Evolutionary conservation across 129 eudicot species (phyloP).

Genomic region (Logfia minima): DNA sequence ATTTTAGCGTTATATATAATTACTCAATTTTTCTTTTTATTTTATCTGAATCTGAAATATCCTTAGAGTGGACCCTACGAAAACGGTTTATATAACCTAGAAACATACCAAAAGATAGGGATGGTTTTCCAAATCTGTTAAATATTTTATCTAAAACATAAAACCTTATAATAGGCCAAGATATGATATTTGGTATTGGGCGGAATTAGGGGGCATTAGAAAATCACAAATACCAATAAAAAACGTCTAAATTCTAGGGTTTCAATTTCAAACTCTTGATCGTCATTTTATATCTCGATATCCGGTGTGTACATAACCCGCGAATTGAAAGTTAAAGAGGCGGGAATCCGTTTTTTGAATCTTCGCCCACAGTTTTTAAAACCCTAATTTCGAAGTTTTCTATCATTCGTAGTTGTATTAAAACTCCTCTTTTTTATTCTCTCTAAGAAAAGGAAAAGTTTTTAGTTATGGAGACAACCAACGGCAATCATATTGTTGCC

Average conservation of each 20-base stretch:
- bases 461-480: conserved; percentile 1
- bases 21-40: too few species aligned
- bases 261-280: neutral
- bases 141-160: too few species aligned
- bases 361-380: conserved; percentile 18
- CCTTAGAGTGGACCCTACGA: too few species aligned
- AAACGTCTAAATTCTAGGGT: neutral
- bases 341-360: conserved; percentile 19
- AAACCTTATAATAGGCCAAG: too few species aligned
- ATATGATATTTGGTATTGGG: neutral
- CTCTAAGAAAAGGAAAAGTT: too few species aligned
- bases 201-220: neutral
- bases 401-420: neutral
- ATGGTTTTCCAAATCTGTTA: too few species aligned
- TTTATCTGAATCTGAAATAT: too few species aligned
- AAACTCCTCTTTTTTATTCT: neutral
- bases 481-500: neutral
- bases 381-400: conserved; percentile 6
- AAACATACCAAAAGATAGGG: too few species aligned
- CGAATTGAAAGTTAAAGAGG: conserved; percentile 8
- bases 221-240: neutral
- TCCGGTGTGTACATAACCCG: neutral
- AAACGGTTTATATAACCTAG: too few species aligned
- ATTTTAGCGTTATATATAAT: too few species aligned
- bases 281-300: neutral